Conservation (phyloP, 108 stramenopile genomes). For the Discostella stelligeroides region DNA sequence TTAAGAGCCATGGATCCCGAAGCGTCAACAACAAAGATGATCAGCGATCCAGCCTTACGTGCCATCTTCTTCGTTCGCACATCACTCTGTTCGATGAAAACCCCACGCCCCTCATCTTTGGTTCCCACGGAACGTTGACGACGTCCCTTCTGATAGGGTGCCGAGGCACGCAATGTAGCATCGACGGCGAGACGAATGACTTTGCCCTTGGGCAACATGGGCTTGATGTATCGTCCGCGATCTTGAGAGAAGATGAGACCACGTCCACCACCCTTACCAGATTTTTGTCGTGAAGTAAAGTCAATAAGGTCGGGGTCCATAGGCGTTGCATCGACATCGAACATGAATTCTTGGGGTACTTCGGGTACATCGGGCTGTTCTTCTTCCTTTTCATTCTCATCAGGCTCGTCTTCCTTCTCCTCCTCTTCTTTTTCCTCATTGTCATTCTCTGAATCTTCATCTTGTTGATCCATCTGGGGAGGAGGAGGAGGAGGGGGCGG, state of each 20-base stretch:
- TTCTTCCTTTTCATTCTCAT: slow-evolving; percentile 78
- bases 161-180: slow-evolving; percentile 94
- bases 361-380: slow-evolving; percentile 85
- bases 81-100: slow-evolving; percentile 90
- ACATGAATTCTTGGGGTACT: slow-evolving; percentile 98
- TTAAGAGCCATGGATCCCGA: slow-evolving; percentile 98
- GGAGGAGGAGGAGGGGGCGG: slow-evolving; percentile 92
- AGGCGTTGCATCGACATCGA: slow-evolving; percentile 93
- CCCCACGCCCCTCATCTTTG: slow-evolving; percentile 75
- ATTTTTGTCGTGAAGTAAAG: slow-evolving; percentile 76
- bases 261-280: slow-evolving; percentile 94
- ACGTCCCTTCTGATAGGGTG: slow-evolving; percentile 92
- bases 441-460: slow-evolving; percentile 80
- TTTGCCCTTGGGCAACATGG: slow-evolving; percentile 96
- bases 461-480: slow-evolving; percentile 78
- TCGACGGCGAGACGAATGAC: slow-evolving; percentile 89
- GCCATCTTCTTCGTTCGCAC: slow-evolving; percentile 96
- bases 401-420: slow-evolving; percentile 75
- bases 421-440: slow-evolving; percentile 86
- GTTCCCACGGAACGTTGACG: slow-evolving; percentile 78
- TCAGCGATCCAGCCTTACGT: slow-evolving; percentile 94
- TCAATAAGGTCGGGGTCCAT: slow-evolving; percentile 95
- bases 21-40: slow-evolving; percentile 96
- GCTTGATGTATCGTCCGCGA: slow-evolving; percentile 97
- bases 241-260: slow-evolving; percentile 96